phyloP scores from a whole-genome alignment of 1,139 yeast genomes.

The Casaregolazyma lundiana region DNA sequence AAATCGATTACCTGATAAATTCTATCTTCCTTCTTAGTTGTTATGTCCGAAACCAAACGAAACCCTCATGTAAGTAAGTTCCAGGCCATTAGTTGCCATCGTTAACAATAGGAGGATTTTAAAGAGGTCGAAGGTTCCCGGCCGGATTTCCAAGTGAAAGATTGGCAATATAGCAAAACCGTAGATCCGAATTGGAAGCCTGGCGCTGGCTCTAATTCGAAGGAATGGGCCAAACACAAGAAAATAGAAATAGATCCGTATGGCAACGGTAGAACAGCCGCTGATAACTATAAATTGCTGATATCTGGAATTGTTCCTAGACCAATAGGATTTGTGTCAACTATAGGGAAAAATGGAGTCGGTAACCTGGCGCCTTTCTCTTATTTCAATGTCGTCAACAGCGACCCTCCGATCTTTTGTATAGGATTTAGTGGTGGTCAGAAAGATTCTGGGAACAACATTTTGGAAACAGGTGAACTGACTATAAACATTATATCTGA shows the following conservation, averaged over 20 bases:
- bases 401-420: conserved; percentile 57
- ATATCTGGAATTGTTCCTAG: conserved; percentile 52
- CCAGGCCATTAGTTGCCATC: too few species aligned
- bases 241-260: conserved; percentile 50
- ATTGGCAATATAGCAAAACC: conserved; percentile 23
- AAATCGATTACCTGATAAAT: too few species aligned
- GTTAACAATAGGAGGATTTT: too few species aligned
- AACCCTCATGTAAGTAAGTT: too few species aligned
- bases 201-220: conserved; percentile 47
- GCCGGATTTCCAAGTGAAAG: too few species aligned
- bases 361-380: conserved; percentile 58
- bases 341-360: conserved; percentile 41
- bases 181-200: conserved; percentile 48
- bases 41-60: too few species aligned
- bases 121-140: too few species aligned
- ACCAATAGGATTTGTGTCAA: conserved; percentile 52
- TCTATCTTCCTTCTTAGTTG: too few species aligned
- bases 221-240: conserved; percentile 37
- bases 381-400: conserved; percentile 45
- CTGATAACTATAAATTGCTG: conserved; percentile 48
- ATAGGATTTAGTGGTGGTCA: conserved; percentile 44
- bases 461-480: conserved; percentile 49
- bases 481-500: conserved; percentile 59
- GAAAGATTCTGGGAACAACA: conserved; percentile 49
- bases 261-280: conserved; percentile 38